Evolutionary conservation across 768 basidiomycete species (phyloP).

Genomic region (Kwoniella bestiolae): DNA sequence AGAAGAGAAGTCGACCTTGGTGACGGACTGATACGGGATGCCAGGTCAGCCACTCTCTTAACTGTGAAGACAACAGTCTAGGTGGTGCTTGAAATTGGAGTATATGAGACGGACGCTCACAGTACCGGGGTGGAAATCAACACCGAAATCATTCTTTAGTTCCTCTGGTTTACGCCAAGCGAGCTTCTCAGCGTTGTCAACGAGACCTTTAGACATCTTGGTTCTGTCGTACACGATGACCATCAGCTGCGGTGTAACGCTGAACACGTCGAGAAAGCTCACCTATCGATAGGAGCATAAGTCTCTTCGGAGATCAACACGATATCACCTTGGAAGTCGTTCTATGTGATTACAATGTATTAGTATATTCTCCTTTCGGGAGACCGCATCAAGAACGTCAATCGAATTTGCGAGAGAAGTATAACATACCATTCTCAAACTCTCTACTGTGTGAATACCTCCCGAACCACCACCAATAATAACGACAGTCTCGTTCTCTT

Average conservation of each 20-base stretch:
- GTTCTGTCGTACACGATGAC: slow-evolving; percentile 63
- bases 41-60: no score
- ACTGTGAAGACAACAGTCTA: background rate
- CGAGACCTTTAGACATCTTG: slow-evolving; percentile 83
- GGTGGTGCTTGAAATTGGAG: no score
- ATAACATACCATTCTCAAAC: slow-evolving; percentile 76
- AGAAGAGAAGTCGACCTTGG: slow-evolving; percentile 67
- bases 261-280: background rate
- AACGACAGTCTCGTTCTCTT: slow-evolving; percentile 66
- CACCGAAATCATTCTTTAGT: slow-evolving; percentile 66
- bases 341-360: slow-evolving; percentile 60
- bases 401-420: no score
- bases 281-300: slow-evolving; percentile 84
- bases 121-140: slow-evolving; percentile 52
- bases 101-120: slow-evolving; percentile 61
- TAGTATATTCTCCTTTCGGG: no score
- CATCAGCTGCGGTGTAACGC: slow-evolving; percentile 13
- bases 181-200: slow-evolving; percentile 76
- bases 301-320: slow-evolving; percentile 78
- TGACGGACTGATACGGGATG: slow-evolving; percentile 66
- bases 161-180: slow-evolving; percentile 73
- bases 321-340: slow-evolving; percentile 77
- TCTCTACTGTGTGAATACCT: slow-evolving; percentile 75
- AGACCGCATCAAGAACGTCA: no score
- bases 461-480: slow-evolving; percentile 87